Evolutionary conservation across 2,329 filamentous ascomycete species (phyloP), one percentile per base, ranked within the genome.

Genomic region (Teratosphaeria zuluensis): DNA sequence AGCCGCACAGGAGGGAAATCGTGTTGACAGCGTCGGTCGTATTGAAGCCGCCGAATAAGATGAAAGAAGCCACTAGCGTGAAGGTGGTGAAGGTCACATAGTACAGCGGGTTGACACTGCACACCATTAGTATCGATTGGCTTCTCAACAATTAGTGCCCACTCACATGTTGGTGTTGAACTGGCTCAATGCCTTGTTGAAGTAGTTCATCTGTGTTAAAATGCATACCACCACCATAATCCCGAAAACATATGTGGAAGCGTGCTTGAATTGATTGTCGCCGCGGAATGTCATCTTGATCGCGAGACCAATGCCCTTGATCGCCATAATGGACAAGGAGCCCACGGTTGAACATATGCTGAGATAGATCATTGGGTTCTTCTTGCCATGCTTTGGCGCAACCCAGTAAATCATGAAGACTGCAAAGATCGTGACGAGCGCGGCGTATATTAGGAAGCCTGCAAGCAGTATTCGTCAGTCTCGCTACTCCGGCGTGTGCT

Each of bases 181-280:
- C 69, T 95, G 91, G 74, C 90, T 95, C 61, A 99, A 78, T 7
- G 94, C 94, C 76, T 99, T 99, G 81, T 99, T 99, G 77, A 99
- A 96, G 76, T 99, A 99, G 76, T 99, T 99, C 94, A 99, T 97
- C 80, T 99, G 94, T 8, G 92, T 96, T 65, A 99, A 75, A 71
- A 99, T 97, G 78, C 94, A 99, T 64, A 96, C 90, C 2, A 82
- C 81, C 0, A 92, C 94, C 64, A 97, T 84, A 65, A 99, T 96
- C 75, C 92, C 86, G 73, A 99, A 99, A 63, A 96, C 92, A 69
- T 99, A 99, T 60, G 95, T 99, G 55, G 91, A 96, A 1, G 95
- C 90, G 67, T 95, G 90, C 4, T 84, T 85, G 74, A 99, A 96
- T 74, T 99, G 94, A 75, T 99, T 99, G 75, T 95, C 88, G 57